Conservation (phyloP, 805 yeast genomes). For the Ogataea nitratoaversa region DNA sequence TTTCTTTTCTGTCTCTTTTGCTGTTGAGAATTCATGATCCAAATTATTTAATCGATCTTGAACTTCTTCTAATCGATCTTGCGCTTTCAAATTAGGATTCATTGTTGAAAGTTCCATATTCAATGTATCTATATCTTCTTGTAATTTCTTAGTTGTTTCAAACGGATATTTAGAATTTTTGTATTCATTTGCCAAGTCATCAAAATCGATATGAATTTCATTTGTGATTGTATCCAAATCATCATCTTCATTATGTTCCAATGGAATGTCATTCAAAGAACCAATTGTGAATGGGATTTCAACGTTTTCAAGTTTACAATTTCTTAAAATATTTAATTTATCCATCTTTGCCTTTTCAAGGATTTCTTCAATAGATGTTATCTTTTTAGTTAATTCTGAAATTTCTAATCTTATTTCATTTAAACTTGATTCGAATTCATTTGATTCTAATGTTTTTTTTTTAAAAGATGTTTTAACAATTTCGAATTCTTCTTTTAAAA, state of each 20-base stretch:
- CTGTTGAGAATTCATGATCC: conserved; percentile 59
- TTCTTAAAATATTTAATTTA: conserved; percentile 55
- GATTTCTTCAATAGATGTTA: conserved; percentile 45
- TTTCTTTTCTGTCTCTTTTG: conserved; percentile 57
- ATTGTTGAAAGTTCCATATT: conserved; percentile 40
- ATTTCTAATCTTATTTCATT: conserved; percentile 31
- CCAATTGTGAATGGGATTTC: conserved; percentile 61
- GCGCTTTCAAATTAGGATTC: conserved; percentile 81
- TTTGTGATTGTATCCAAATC: conserved; percentile 32
- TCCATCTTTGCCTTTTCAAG: conserved; percentile 51
- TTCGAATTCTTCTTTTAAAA: conserved; percentile 32
- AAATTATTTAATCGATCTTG: conserved; percentile 54
- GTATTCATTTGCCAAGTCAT: conserved; percentile 39
- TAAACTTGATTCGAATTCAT: conserved; percentile 27
- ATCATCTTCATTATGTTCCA: conserved; percentile 43
- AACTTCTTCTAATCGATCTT: conserved; percentile 69
- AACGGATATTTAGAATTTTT: conserved; percentile 29
- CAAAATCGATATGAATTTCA: conserved; percentile 53
- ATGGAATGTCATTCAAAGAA: conserved; percentile 54
- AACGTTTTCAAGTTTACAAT: conserved; percentile 71
- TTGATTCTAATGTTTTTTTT: conserved; percentile 11
- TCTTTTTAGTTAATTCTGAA: conserved; percentile 27
- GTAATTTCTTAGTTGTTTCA: conserved; percentile 22
- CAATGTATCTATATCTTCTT: conserved; percentile 32
- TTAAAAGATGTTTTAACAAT: conserved; percentile 13